Conservation (phyloP, 108 stramenopile genomes). For the Skeletonema grethae region DNA sequence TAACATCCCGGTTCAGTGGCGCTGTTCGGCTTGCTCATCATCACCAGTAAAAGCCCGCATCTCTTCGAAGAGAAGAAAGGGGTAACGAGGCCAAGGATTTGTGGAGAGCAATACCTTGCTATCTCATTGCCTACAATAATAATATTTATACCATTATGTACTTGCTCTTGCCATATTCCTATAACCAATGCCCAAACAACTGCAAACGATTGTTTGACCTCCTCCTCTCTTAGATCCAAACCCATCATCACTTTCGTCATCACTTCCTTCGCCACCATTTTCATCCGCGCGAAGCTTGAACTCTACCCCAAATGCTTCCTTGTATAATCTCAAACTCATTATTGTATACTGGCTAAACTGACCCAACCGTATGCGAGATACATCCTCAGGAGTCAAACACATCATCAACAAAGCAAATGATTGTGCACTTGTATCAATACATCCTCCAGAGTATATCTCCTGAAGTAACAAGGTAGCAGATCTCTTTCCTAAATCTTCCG, state of each 20-base stretch:
- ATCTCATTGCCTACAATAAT: not conserved
- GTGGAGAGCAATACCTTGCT: not conserved
- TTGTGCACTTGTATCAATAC: conserved; percentile 90
- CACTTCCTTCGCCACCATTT: conserved; percentile 9
- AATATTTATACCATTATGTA: conserved; percentile 47
- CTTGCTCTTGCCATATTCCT: conserved; percentile 86
- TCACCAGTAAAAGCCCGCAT: not conserved
- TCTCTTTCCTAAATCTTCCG: conserved; percentile 94
- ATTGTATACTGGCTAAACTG: conserved; percentile 77
- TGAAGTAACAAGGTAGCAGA: conserved; percentile 88
- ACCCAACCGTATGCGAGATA: conserved; percentile 82
- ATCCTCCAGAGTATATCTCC: conserved; percentile 92
- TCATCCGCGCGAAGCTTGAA: conserved; percentile 81
- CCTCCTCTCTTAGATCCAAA: conserved; percentile 11
- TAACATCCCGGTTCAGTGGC: not conserved
- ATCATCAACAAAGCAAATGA: conserved; percentile 91
- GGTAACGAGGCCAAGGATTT: not conserved
- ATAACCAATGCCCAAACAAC: conserved; percentile 89
- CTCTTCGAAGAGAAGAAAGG: not conserved
- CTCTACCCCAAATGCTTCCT: conserved; percentile 82
- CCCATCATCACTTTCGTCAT: conserved; percentile 26
- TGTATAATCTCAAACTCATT: conserved; percentile 81
- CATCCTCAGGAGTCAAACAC: conserved; percentile 97
- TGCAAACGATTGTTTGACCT: conserved; percentile 63
- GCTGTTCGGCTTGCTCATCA: not conserved